Evolutionary conservation across 352 stramenopile genomes (phyloP), one percentile per base, ranked within the genome.

Genomic region (Phytophthora fragariae): DNA sequence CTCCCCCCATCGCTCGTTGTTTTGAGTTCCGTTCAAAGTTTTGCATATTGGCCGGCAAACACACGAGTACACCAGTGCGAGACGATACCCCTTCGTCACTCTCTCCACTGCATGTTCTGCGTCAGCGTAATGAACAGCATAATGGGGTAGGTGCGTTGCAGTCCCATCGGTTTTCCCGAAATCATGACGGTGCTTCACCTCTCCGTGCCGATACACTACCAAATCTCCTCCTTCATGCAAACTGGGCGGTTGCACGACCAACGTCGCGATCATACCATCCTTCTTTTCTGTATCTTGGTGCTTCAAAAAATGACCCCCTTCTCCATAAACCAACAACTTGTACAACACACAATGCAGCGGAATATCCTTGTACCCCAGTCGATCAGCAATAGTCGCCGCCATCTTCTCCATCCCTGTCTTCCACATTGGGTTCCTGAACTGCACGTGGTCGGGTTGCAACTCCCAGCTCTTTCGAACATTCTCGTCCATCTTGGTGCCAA

Each of bases 221-320:
- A 47, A 47, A n/a, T 19, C 39, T 19, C 39, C 66, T 24, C 66
- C 68, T 66, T 72, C 33, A 14, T 64, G 72, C 31, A 49, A 6
- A 5, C 58, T 64, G 1, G 81, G 76, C 0, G 81, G 58, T 33
- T 82, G 68, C 5, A 89, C 31, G 31, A 86, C 62, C 11, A 89
- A 58, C 24, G 79, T 86, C 4, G 74, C 79, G 52, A 85, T 83
- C 82, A 84, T 85, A 17, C 77, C 77, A 17, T 64, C 68, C 49
- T 89, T 63, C 49, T 87, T 86, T 67, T 89, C 81, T 29, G 76
- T 87, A 52, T 88, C 79, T 50, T 79, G 72, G 58, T 89, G 79
- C 21, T 70, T 72, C 3, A 70, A 37, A 58, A 84, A 89, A 47
- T 85, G 79, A 49, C 74, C 72, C 27, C 67, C 79, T 37, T 70